These are phyloP conservation scores for Coemansia sp. DNA, from an alignment of 192 early-diverging fungal genomes.

Conservation along the genomic window DNA sequence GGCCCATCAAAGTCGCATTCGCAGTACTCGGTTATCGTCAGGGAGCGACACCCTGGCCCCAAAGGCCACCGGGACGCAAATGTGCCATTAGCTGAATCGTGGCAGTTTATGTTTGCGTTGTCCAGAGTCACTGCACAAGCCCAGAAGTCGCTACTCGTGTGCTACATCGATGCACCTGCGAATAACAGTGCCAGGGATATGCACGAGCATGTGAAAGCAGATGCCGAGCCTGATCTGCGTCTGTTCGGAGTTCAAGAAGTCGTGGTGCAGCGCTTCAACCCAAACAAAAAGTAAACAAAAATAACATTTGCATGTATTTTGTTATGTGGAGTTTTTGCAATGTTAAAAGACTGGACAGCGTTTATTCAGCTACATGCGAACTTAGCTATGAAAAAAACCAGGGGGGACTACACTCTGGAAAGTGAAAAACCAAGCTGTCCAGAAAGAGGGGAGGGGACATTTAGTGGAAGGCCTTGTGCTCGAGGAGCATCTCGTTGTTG, in stretches of 20 bases:
- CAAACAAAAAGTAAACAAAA: slow-evolving; percentile 26
- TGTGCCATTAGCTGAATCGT: slow-evolving; percentile 14
- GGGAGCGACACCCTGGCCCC: no score
- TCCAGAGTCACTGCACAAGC: slow-evolving; percentile 42
- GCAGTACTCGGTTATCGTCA: slow-evolving; percentile 38
- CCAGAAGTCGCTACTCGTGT: slow-evolving; percentile 41
- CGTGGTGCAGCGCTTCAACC: slow-evolving; percentile 39
- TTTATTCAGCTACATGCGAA: slow-evolving; percentile 37
- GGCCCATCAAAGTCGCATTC: slow-evolving; percentile 42
- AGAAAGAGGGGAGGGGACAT: slow-evolving; percentile 4
- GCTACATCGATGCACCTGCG: slow-evolving; percentile 31
- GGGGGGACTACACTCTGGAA: no score
- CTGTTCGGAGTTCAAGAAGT: slow-evolving; percentile 32
- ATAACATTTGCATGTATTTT: background rate
- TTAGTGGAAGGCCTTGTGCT: slow-evolving; percentile 75
- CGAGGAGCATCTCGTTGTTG: slow-evolving; percentile 96
- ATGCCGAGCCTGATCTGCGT: slow-evolving; percentile 22
- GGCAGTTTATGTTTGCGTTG: slow-evolving; percentile 43
- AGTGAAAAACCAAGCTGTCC: no score
- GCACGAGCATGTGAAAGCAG: background rate
- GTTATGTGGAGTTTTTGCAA: background rate
- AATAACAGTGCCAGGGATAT: background rate
- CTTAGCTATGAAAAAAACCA: no score
- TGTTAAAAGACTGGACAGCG: background rate
- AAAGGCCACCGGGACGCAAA: no score